A percentile compares a stretch with the other conserved stretches of the same genome.
Evolutionary conservation across 306 rosid genomes (phyloP).

Genomic region (Quercus ilex): DNA sequence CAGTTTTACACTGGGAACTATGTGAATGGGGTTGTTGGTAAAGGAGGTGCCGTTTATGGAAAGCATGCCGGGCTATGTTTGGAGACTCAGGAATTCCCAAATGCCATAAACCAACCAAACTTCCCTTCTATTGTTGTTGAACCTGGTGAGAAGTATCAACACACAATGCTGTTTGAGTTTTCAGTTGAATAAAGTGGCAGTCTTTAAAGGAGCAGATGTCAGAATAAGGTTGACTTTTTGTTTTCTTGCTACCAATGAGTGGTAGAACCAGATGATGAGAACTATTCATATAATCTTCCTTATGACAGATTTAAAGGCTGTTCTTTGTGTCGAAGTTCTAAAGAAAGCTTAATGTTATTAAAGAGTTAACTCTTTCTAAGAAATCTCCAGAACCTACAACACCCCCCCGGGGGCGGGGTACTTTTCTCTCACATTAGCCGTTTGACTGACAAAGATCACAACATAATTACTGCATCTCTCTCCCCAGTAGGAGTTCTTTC

Average conservation of each 20-base stretch:
- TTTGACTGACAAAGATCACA: too few species aligned
- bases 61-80: slow-evolving; percentile 78
- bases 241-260: slow-evolving; percentile 1
- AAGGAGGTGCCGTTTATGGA: too few species aligned
- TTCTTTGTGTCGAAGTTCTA: too few species aligned
- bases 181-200: slow-evolving; percentile 50
- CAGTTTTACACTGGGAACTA: slow-evolving; percentile 92
- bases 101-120: slow-evolving; percentile 68
- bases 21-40: slow-evolving; percentile 60
- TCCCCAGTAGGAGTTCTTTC: too few species aligned
- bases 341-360: too few species aligned
- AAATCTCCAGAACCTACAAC: too few species aligned
- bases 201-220: slow-evolving; percentile 6
- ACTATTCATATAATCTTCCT: slow-evolving; percentile 9
- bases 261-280: slow-evolving; percentile 11
- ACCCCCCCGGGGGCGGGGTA: too few species aligned
- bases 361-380: too few species aligned
- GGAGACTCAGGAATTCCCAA: slow-evolving; percentile 94
- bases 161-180: slow-evolving; percentile 85
- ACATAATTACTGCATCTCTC: too few species aligned
- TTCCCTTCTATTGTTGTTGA: slow-evolving; percentile 75
- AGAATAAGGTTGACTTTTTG: slow-evolving; percentile 18
- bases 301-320: not conserved
- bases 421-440: too few species aligned
- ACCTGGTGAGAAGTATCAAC: slow-evolving; percentile 73